Base-by-base conservation (phyloP, 495 filamentous ascomycete species). In the Neurospora sp. region DNA sequence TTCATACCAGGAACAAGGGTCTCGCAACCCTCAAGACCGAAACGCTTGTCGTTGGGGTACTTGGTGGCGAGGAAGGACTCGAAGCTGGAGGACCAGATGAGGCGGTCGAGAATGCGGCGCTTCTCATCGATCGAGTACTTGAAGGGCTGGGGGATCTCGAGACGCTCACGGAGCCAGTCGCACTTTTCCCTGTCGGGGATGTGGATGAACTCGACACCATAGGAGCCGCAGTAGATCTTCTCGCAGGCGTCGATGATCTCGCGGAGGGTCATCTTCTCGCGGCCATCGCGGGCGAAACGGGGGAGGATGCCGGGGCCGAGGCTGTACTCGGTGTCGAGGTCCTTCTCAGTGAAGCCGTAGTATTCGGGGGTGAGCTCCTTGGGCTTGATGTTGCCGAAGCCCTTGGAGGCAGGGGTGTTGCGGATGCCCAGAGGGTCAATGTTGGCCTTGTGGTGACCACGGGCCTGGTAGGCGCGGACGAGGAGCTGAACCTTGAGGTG, bases 41-140 rank as follows among this genome's bases (percentile, higher is more conserved):
- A 99, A 76, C 96, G 91, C 88, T 99, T 99, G 86, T 99, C 96
- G 83, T 99, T 99, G 78, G 96, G 96, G 85, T 96, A 98, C 83
- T 99, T 99, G 71, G 93, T 97, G 39, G 95, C 89, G 73, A 96
- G 83, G 88, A 99, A 99, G 69, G 87, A 83, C 83, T 99, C 96
- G 81, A 99, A 99, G 83, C 92, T 97, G 74, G 93, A 94, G 81
- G 91, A 93, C 96, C 96, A 99, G 82, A 99, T 99, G 61, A 99
- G 85, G 81, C 96, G 94, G 81, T 99, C 96, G 74, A 99, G 87
- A 74, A 99, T 97, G 74, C 96, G 88, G 74, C 96, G 93, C 88
- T 98, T 98, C 85, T 99, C 96, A 81, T 98, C 95, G 47, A 96
- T 89, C 6, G 91, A 94, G 86, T 99, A 98, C 82, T 93, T 93